Percentiles rank a stretch among this genome's conserved stretches.
Evolutionary conservation across 805 yeast genomes (phyloP).

Genomic region (Candida nemodendra): DNA sequence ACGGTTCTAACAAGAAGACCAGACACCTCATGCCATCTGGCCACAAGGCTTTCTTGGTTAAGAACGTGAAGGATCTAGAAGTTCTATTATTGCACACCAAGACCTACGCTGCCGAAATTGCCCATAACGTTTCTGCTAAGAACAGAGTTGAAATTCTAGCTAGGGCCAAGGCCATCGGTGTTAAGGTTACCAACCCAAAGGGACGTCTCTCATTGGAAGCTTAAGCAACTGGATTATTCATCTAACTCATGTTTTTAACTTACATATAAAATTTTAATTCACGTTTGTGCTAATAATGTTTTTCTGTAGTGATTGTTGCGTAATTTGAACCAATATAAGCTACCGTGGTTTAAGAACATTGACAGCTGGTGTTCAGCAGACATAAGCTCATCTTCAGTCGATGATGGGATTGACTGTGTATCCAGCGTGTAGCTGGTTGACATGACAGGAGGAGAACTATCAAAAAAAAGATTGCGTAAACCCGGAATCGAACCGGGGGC

Average conservation of each 20-base stretch:
- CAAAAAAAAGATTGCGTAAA: slow-evolving; percentile 10
- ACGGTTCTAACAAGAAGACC: slow-evolving; percentile 99
- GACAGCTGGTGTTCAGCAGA: no score
- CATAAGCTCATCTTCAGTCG: no score
- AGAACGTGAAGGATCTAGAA: slow-evolving; percentile 92
- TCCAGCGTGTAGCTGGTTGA: no score
- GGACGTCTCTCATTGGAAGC: slow-evolving; percentile 99
- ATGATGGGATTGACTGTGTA: no score
- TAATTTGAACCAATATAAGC: not conserved
- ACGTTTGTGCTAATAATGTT: slow-evolving; percentile 16
- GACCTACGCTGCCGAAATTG: slow-evolving; percentile 99
- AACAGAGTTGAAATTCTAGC: slow-evolving; percentile 96
- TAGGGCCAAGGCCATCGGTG: slow-evolving; percentile 97
- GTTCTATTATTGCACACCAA: slow-evolving; percentile 94
- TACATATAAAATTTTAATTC: slow-evolving; percentile 18
- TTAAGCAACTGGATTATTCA: slow-evolving; percentile 42
- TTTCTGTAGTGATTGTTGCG: not conserved
- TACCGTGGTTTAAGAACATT: not conserved
- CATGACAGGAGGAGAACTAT: no score
- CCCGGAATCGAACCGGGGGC: slow-evolving; percentile 19
- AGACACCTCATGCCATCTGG: slow-evolving; percentile 95
- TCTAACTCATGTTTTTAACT: not conserved
- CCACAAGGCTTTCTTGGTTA: slow-evolving; percentile 94
- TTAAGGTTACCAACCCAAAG: slow-evolving; percentile 98
- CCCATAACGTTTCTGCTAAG: slow-evolving; percentile 97